These are phyloP conservation scores for Arthrobotrys iridis DNA, from an alignment of 2,329 filamentous ascomycete species.

Conservation along the genomic window DNA sequence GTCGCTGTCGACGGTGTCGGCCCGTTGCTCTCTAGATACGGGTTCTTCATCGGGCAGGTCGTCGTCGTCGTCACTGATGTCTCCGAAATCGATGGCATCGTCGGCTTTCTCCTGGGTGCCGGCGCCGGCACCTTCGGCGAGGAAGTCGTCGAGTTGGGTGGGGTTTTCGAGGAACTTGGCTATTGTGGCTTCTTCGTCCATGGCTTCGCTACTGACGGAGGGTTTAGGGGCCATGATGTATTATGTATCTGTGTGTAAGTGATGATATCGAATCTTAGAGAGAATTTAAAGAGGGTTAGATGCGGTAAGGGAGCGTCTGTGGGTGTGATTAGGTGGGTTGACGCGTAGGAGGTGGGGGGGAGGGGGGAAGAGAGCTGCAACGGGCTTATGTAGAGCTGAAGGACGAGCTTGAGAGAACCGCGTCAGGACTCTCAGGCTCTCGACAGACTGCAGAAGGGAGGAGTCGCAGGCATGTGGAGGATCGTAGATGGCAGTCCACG, in stretches of 20 bases:
- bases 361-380: background rate
- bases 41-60: constrained; percentile 78
- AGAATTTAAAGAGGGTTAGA: background rate
- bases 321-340: background rate
- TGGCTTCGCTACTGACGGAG: constrained; percentile 60
- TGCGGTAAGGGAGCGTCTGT: too few relatives aligned
- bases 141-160: constrained; percentile 64
- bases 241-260: background rate
- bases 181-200: constrained; percentile 66
- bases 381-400: background rate
- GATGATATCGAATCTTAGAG: too few relatives aligned
- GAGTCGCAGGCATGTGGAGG: background rate
- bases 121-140: constrained; percentile 51
- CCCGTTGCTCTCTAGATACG: constrained; percentile 1
- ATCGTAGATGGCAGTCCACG: background rate
- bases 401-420: background rate
- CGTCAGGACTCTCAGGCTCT: constrained; percentile 23
- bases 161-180: constrained; percentile 65
- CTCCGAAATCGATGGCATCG: constrained; percentile 88
- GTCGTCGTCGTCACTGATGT: constrained; percentile 87
- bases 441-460: background rate
- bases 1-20: constrained; percentile 56
- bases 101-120: constrained; percentile 83
- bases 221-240: background rate
- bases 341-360: constrained; percentile 13